Evolutionary conservation across 176 grass and related monocot genomes (phyloP).

Genomic region (Microstegium vimineum): DNA sequence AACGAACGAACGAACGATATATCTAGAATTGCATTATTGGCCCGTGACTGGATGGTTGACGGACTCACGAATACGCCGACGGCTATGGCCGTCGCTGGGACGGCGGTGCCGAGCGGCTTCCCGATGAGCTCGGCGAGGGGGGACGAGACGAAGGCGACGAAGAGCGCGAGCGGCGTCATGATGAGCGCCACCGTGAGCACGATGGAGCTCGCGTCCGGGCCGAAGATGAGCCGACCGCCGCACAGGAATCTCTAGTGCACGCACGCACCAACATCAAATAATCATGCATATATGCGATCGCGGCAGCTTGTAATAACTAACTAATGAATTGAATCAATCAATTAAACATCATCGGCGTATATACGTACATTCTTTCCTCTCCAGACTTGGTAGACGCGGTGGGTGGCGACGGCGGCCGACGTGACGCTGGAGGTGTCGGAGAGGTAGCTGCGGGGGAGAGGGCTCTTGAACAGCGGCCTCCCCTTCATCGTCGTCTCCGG

Average conservation of each 20-base stretch:
- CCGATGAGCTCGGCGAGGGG: conserved; percentile 52
- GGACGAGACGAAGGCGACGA: conserved; percentile 49
- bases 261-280: no score
- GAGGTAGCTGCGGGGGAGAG: conserved; percentile 39
- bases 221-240: conserved; percentile 45
- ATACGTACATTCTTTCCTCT: conserved; percentile 85
- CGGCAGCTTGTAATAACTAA: no score
- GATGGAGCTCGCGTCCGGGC: no score
- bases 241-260: no score
- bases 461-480: conserved; percentile 38
- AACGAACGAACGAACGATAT: no score
- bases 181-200: no score
- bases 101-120: conserved; percentile 40
- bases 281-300: no score
- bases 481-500: conserved; percentile 33
- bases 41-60: no score
- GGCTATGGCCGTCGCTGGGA: conserved; percentile 53
- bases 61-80: conserved; percentile 72
- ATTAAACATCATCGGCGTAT: no score
- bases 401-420: conserved; percentile 22
- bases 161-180: no score
- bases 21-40: no score
- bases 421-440: conserved; percentile 31
- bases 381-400: conserved; percentile 80
- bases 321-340: no score